Conservation (phyloP, 169 alveolate genomes). For the Toxoplasma gondii region DNA sequence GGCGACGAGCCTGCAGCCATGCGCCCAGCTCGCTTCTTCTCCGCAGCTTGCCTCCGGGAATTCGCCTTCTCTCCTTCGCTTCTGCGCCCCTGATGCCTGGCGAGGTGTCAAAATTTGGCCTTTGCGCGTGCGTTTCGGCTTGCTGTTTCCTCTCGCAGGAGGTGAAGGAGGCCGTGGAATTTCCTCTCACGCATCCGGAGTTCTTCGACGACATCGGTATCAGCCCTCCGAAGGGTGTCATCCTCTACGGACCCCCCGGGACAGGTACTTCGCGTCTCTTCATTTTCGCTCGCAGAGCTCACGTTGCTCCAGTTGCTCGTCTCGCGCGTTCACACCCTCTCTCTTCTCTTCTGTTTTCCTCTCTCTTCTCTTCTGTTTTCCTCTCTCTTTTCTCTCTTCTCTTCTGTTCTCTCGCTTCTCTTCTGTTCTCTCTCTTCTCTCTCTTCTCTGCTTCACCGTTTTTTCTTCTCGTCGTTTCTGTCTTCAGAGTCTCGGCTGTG, state of each 20-base stretch:
- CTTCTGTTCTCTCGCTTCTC: background rate
- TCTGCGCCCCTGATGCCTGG: no score
- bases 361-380: background rate
- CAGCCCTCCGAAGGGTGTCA: conserved; percentile 93
- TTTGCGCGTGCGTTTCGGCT: no score
- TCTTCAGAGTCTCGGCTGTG: background rate
- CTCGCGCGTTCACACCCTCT: no score
- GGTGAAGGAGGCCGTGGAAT: conserved; percentile 93
- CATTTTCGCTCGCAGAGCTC: background rate
- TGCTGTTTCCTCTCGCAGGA: conserved; percentile 69
- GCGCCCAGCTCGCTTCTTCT: no score
- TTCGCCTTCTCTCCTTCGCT: no score
- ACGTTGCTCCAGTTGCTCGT: no score
- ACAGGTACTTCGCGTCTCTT: conserved; percentile 56
- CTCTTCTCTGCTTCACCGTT: background rate
- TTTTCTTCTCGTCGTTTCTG: background rate
- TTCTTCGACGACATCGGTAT: conserved; percentile 99
- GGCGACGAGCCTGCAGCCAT: no score
- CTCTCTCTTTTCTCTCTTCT: background rate
- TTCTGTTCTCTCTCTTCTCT: background rate
- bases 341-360: background rate
- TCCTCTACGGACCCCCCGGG: conserved; percentile 94
- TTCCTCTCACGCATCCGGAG: conserved; percentile 99
- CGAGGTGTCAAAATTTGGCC: no score
- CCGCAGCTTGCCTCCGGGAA: no score